These are phyloP conservation scores for Aspergillus persii DNA, from an alignment of 2,329 filamentous ascomycete species.

Conservation along the genomic window DNA sequence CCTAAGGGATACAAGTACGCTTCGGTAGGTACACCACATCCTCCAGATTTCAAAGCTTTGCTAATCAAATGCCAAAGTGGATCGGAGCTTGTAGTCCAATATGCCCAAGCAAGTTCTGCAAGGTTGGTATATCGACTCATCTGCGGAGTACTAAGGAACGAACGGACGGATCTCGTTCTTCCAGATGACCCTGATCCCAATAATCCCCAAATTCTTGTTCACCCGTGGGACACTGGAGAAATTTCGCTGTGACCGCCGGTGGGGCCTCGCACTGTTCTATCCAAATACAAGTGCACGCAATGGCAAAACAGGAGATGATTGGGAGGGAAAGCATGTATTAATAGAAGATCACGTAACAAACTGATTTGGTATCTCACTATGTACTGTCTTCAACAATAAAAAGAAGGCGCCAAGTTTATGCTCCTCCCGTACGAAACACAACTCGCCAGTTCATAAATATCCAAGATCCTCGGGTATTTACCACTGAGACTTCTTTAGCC, in stretches of 20 bases:
- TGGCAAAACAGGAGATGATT: background rate
- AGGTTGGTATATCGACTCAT: no score
- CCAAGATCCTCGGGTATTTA: background rate
- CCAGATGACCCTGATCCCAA: no score
- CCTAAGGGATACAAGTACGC: no score
- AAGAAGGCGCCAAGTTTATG: background rate
- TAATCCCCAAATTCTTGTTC: no score
- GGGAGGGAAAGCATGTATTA: background rate
- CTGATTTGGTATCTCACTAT: background rate
- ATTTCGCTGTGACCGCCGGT: background rate
- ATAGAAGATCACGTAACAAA: background rate
- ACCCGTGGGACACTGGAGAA: no score
- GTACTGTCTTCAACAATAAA: background rate
- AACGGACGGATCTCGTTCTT: no score
- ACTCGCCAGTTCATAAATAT: background rate
- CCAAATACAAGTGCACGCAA: background rate
- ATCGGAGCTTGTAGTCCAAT: no score
- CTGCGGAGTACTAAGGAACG: no score
- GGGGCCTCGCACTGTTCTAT: background rate
- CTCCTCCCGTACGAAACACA: background rate
- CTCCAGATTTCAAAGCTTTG: no score
- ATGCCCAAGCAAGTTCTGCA: no score
- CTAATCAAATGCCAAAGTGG: no score
- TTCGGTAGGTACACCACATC: no score
- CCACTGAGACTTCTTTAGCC: constrained; percentile 56